Evolutionary conservation across 163 green algal genomes (phyloP).

Genomic region (Scenedesmus sp.): DNA sequence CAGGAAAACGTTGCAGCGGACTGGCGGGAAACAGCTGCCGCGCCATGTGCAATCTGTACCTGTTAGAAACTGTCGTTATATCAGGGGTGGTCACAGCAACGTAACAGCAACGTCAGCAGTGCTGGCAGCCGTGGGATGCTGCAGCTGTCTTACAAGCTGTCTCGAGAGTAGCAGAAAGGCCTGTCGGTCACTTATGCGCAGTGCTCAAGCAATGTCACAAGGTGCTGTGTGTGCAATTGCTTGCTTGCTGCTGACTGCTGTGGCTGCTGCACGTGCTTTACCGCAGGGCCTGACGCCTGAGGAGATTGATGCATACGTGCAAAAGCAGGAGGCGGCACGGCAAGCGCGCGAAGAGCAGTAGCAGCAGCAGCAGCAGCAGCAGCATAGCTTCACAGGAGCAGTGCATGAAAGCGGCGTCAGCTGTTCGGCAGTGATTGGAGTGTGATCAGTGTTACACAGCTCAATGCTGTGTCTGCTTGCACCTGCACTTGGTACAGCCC

Average conservation of each 20-base stretch:
- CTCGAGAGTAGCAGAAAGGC: no score
- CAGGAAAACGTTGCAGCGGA: not conserved
- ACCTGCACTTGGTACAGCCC: no score
- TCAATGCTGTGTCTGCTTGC: no score
- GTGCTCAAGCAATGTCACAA: no score
- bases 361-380: not conserved
- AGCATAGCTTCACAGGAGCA: not conserved
- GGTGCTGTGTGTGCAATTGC: not conserved
- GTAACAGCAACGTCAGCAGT: not conserved
- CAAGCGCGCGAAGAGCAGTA: not conserved
- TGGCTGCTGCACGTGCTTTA: not conserved
- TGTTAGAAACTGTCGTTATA: no score
- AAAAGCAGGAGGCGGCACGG: constrained; percentile 12
- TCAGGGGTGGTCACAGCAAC: no score
- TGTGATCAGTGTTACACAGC: no score
- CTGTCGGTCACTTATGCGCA: no score
- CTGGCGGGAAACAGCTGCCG: not conserved
- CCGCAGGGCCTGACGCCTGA: constrained; percentile 44
- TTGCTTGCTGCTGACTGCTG: not conserved
- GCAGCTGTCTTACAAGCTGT: no score
- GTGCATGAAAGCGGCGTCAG: not conserved
- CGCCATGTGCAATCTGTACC: not conserved
- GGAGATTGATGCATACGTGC: constrained; percentile 52
- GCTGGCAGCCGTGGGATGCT: not conserved
- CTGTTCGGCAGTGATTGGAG: no score